Conservation (phyloP, 768 basidiomycete genomes). For the Termitomyces sp. region DNA sequence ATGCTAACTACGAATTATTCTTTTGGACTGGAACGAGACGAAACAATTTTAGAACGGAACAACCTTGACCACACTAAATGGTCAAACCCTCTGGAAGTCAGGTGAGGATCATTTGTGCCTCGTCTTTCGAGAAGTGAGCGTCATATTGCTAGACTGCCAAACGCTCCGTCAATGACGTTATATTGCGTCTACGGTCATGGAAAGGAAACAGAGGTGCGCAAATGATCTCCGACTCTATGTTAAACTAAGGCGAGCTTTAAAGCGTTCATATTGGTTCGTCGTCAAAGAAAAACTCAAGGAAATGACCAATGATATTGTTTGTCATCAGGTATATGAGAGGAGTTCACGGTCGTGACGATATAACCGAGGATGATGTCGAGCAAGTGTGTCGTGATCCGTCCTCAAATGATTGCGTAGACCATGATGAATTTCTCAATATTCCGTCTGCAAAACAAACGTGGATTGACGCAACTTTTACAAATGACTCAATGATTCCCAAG, state of each 20-base stretch:
- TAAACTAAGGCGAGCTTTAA: neutral
- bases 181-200: slow-evolving; percentile 94
- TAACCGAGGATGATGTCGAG: slow-evolving; percentile 36
- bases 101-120: slow-evolving; percentile 30
- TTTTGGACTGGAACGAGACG: slow-evolving; percentile 80
- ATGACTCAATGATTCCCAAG: slow-evolving; percentile 55
- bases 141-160: slow-evolving; percentile 56
- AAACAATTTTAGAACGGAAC: slow-evolving; percentile 56
- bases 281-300: neutral
- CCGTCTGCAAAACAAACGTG: slow-evolving; percentile 57
- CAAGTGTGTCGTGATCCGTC: slow-evolving; percentile 41
- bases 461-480: slow-evolving; percentile 83
- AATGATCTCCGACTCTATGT: neutral
- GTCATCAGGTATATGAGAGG: slow-evolving; percentile 63
- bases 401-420: slow-evolving; percentile 35
- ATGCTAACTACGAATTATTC: slow-evolving; percentile 87
- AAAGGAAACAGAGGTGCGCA: slow-evolving; percentile 84
- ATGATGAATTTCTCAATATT: slow-evolving; percentile 44
- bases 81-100: slow-evolving; percentile 85
- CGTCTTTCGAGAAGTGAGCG: neutral
- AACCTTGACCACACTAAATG: slow-evolving; percentile 78
- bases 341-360: slow-evolving; percentile 62
- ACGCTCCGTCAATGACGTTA: slow-evolving; percentile 88
- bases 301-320: neutral
- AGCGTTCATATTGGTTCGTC: slow-evolving; percentile 82